Evolutionary conservation across 2,329 filamentous ascomycete genomes (phyloP).

Genomic region (Penicillium glabrum): DNA sequence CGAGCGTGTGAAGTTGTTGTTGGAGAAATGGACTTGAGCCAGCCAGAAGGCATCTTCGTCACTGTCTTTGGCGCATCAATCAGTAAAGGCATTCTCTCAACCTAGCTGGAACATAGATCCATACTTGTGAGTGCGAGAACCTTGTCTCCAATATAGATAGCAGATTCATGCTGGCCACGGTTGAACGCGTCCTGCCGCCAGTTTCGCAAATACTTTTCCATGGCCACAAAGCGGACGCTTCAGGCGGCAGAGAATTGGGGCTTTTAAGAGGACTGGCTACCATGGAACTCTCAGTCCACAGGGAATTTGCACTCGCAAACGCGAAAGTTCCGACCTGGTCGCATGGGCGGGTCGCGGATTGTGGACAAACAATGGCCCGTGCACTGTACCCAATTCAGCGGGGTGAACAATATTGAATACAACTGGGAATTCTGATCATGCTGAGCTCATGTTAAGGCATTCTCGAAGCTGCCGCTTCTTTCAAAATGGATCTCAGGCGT

Average conservation of each 20-base stretch:
- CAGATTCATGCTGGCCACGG: conserved; percentile 93
- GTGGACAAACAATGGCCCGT: conserved; percentile 22
- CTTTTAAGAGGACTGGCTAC: neutral
- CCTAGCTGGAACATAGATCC: neutral
- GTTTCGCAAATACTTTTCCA: conserved; percentile 91
- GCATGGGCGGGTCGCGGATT: conserved; percentile 19
- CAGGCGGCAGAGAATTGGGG: neutral
- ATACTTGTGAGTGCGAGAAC: conserved; percentile 86
- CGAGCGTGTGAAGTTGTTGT: conserved; percentile 90
- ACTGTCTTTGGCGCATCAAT: conserved; percentile 60
- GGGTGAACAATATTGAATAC: neutral
- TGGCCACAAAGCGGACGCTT: conserved; percentile 38
- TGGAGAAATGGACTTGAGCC: conserved; percentile 95
- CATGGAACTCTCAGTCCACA: conserved; percentile 1
- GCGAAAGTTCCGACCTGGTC: conserved; percentile 7
- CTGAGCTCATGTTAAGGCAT: neutral
- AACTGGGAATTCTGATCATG: neutral
- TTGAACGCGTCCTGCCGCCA: conserved; percentile 96
- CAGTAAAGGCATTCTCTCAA: conserved; percentile 1
- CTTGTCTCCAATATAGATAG: conserved; percentile 97
- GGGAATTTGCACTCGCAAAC: conserved; percentile 8
- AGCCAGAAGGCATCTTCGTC: conserved; percentile 96
- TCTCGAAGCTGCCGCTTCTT: neutral
- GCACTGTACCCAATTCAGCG: conserved; percentile 4
- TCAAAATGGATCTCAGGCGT: neutral